Base-by-base conservation (phyloP, 176 grass and related monocot genomes). In the Eremochloa ophiuroides region DNA sequence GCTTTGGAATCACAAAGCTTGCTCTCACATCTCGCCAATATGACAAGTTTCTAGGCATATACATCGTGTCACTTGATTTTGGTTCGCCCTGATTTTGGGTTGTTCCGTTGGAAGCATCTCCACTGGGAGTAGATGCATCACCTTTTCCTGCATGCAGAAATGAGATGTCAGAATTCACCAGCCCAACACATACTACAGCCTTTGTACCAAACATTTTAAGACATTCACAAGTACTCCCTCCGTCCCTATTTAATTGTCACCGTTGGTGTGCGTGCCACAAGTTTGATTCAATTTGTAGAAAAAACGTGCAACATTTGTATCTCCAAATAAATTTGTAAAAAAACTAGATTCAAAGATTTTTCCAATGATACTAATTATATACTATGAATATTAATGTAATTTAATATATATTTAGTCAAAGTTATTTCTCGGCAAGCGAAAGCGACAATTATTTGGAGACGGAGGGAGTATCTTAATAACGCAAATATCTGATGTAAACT, bases 21-120 rank as follows among this genome's bases (percentile, higher is more conserved):
- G 95, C 95, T 84, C 95, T 93, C 31, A 98, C 93, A 82, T 98
- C 90, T 76, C 96, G 63, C 95, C 95, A 98, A 82, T 95, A 91
- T 76, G 86, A 86, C 74, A 87, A 59, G 44, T 85, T 77, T 77
- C 73, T 60, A 29, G 87, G 77, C 68, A 88, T 40, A 76, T 75
- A 87, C 68, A 86, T 61, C 0, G 71, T 56, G 55, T 87, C 88
- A 62, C 64, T 73, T 66, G 81, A 85, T 68, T 93, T 77, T 66
- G 74, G 65, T 66, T 97, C 83, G 26, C 70, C 83, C 28, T 71
- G 70, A 46, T 66, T 69, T 82, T 81, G 84, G 62, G 30, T 80
- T 35, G 34, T 56, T 65, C 47, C 71, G 41, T 88, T 86, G 29
- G 79, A 28, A 76, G 35, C 78, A 82, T 95, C 90, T 88, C 69